Base-by-base conservation (phyloP, 305 asterid genomes). In the Fraxinus paxiana region DNA sequence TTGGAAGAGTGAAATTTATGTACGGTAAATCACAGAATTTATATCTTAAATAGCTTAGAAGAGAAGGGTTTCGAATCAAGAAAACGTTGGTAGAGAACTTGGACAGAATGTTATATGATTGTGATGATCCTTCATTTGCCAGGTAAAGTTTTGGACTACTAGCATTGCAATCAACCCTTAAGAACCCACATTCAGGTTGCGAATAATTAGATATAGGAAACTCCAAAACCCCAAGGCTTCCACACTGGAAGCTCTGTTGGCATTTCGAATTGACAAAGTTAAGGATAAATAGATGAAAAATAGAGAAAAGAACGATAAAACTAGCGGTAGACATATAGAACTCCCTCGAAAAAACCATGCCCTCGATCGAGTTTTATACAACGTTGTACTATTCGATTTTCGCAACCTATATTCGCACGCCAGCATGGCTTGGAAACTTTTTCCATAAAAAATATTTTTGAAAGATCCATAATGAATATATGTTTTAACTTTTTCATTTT, bases 161-260 rank as follows among this genome's bases (percentile, higher is more conserved):
- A 59, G 7, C 35, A 33, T 26, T 22, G 73, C 89, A 87, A 18
- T 82, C 72, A 7, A 82, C 35, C 12, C 28, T 8, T 7, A 34
- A 77, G 77, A 87, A 37, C 8, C 87, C 89, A 84, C 89, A 86
- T 69, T 37, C 48, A 7, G 76, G 20, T 5, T 6, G 28, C 4
- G 80, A 41, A 1, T 0, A 33, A 12, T 34, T 4, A 1, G 79
- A 43, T 30, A 80, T 80, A 1, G 87, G 86, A 80, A 77, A 86
- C 0, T 2, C 17, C 76, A 84, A 3, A 4, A 0, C 8, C 8
- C 78, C 81, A 35, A 80, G 26, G 10, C 5, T 75, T 15, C 82
- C 80, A 69, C 89, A 87, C 0, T 17, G 0, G 18, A 82, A 87
- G 13, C 20, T 3, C 10, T 33, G 9, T 6, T 79, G 76, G 59